phyloP scores from a whole-genome alignment of 805 yeast species.

The Ogataea naganishii region DNA sequence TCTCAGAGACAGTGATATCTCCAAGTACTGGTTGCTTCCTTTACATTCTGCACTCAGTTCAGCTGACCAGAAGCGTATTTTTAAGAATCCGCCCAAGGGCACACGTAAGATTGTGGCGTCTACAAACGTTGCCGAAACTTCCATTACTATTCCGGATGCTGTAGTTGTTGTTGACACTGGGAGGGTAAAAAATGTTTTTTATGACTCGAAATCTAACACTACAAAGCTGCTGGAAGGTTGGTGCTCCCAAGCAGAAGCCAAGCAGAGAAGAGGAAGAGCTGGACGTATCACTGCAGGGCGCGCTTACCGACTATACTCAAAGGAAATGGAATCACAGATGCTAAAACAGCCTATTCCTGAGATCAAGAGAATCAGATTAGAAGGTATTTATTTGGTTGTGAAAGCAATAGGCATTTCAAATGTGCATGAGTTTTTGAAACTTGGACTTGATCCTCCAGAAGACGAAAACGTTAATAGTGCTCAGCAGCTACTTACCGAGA shows the following conservation, averaged over 20 bases:
- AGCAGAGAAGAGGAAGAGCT: constrained; percentile 95
- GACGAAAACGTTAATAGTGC: constrained; percentile 42
- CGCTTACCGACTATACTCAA: constrained; percentile 75
- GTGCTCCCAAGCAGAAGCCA: constrained; percentile 84
- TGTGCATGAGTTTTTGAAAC: constrained; percentile 59
- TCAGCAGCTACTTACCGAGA: constrained; percentile 41
- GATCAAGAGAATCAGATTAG: constrained; percentile 75
- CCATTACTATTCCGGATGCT: constrained; percentile 92
- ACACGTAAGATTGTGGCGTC: constrained; percentile 74
- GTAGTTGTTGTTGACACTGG: constrained; percentile 90
- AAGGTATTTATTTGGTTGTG: constrained; percentile 73
- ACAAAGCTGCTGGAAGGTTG: constrained; percentile 70
- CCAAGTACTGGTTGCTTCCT: constrained; percentile 47
- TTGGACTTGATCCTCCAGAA: constrained; percentile 80
- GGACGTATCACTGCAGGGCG: constrained; percentile 85
- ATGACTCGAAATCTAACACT: constrained; percentile 58
- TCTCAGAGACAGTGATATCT: constrained; percentile 1
- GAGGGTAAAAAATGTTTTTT: constrained; percentile 67
- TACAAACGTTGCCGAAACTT: constrained; percentile 94
- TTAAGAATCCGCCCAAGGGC: constrained; percentile 43
- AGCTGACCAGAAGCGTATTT: constrained; percentile 72
- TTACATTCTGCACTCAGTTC: constrained; percentile 85
- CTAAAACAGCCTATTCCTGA: constrained; percentile 77
- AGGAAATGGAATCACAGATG: constrained; percentile 53
- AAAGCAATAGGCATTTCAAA: constrained; percentile 80